Evolutionary conservation across 768 basidiomycete species (phyloP), one percentile per base, ranked within the genome.

Genomic region (Hydnomerulius pinastri): DNA sequence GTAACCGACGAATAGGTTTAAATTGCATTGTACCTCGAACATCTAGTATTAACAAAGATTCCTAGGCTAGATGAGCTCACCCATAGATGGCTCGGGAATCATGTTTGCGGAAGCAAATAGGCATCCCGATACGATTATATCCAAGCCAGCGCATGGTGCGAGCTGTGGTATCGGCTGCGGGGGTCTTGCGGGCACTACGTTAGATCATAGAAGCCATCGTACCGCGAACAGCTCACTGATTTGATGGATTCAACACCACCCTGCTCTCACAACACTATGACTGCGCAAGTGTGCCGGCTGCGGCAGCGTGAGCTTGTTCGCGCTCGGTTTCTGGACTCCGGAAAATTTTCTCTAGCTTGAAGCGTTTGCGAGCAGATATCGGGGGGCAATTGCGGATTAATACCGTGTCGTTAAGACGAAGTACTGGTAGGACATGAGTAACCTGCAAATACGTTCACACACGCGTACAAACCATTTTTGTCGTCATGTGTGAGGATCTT

Each of bases 331-430:
- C 81, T 6, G 89, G 89, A 59, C 89, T 90, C 57, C 73, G 77
- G 35, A 90, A 59, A 28, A 92, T 64, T 46, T 71, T 77, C 61
- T 90, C 83, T 41, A 92, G 71, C 43, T 70, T 80, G 73, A 92
- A 92, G 25, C 86, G 77, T 70, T 92, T 92, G 56, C 79, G 73
- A 20, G 86, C 87, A 25, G 90, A 92, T 60, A 89, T 72, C 20
- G 89, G 89, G 35, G 84, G 85, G 66, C 89, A 92, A 60, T 92
- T 88, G 51, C 85, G 86, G 66, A 92, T 92, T 51, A 81, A 68
- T 29, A 92, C 89, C 32, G 79, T 68, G 67, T 92, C 90, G 29
- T 87, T 78, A 61, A 78, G 69, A 20, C 81, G 84, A 41, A 90
- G 75, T 57, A 62, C 90, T 90, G 57, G 41, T 20, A 38, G 35